Percentiles rank a stretch among this genome's conserved stretches.
phyloP scores from a whole-genome alignment of 345 rosid genomes.

The Populus alba region DNA sequence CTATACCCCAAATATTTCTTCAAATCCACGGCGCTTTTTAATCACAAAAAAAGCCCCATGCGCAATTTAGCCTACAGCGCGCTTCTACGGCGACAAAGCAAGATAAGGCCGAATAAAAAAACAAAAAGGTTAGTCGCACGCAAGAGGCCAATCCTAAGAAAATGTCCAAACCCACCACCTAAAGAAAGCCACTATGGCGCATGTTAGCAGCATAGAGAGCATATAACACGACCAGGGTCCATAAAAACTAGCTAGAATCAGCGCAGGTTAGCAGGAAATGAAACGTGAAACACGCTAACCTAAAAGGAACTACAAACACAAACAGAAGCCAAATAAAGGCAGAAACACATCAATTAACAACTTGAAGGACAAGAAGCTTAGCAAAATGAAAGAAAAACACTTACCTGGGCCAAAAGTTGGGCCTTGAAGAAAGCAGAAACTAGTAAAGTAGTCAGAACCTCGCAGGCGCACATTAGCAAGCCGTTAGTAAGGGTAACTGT shows the following conservation, averaged over 20 bases:
- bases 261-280: constrained; percentile 16
- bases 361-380: neutral
- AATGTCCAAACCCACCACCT: no score
- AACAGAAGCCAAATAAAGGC: neutral
- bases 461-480: constrained; percentile 53
- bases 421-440: constrained; percentile 40
- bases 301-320: neutral
- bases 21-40: constrained; percentile 6
- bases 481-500: constrained; percentile 31
- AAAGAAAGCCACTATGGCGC: neutral
- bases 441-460: constrained; percentile 36
- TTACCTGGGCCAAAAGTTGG: constrained; percentile 43
- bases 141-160: no score
- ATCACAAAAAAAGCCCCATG: neutral
- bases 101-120: no score
- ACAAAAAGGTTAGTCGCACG: neutral
- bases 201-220: neutral
- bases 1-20: neutral
- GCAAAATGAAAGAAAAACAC: neutral
- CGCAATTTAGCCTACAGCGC: constrained; percentile 1
- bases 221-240: neutral
- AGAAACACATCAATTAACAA: neutral
- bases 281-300: neutral
- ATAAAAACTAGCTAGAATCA: neutral
- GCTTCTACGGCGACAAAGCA: neutral